Conservation (phyloP, 148 eudicot species). For the Vaccinium myrtillus region DNA sequence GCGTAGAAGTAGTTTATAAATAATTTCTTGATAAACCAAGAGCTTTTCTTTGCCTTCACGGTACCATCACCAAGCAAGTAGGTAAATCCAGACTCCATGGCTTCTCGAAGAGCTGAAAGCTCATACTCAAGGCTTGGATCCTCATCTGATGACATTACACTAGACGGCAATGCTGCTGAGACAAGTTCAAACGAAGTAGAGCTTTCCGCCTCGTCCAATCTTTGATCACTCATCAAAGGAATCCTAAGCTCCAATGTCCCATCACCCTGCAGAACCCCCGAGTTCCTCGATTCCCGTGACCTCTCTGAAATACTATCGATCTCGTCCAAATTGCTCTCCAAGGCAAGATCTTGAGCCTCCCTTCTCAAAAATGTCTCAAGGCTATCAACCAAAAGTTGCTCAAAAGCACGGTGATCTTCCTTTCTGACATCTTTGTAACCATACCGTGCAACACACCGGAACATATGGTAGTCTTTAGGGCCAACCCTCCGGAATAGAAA, state of each 20-base stretch:
- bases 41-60: conserved; percentile 79
- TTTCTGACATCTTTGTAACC: conserved; percentile 92
- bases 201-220: conserved; percentile 25
- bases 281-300: conserved; percentile 34
- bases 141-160: conserved; percentile 40
- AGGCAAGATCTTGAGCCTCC: conserved; percentile 67
- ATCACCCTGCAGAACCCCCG: conserved; percentile 20
- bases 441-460: conserved; percentile 83
- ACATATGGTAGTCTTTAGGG: conserved; percentile 89
- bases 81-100: conserved; percentile 79
- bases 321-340: conserved; percentile 52
- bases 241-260: conserved; percentile 41
- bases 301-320: conserved; percentile 39
- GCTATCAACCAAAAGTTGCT: conserved; percentile 68
- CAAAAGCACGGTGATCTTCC: conserved; percentile 82
- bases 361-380: conserved; percentile 65
- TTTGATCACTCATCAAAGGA: conserved; percentile 55
- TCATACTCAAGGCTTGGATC: conserved; percentile 82
- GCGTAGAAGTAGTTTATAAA: conserved; percentile 83
- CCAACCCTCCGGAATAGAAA: conserved; percentile 80
- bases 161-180: conserved; percentile 40
- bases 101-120: conserved; percentile 71
- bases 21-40: conserved; percentile 76
- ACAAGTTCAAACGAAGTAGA: conserved; percentile 18
- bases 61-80: conserved; percentile 82